Evolutionary conservation across 1,284 basidiomycete genomes (phyloP).

Genomic region (Vanrija sp.): DNA sequence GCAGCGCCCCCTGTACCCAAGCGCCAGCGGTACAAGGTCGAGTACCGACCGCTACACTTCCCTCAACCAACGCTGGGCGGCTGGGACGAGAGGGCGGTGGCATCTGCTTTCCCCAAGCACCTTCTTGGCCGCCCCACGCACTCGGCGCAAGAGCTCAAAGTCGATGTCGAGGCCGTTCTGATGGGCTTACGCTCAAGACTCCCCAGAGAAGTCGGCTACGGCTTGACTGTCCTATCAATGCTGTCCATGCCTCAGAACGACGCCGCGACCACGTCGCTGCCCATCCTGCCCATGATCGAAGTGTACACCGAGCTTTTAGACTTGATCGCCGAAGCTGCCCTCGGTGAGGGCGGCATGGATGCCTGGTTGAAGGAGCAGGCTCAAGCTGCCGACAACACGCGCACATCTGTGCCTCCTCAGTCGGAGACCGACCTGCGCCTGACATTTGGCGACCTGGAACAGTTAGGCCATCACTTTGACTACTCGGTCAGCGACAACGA

Average conservation of each 20-base stretch:
- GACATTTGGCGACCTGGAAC: conserved; percentile 77
- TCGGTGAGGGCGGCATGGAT: conserved; percentile 56
- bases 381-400: not conserved
- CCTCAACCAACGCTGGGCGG: conserved; percentile 78
- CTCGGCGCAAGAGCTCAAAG: conserved; percentile 51
- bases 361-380: conserved; percentile 34
- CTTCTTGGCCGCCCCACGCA: conserved; percentile 62
- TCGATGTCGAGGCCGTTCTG: conserved; percentile 83
- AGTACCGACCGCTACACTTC: conserved; percentile 79
- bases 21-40: conserved; percentile 71
- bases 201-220: conserved; percentile 79
- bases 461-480: conserved; percentile 82
- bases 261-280: conserved; percentile 59
- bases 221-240: conserved; percentile 81
- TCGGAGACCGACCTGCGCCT: conserved; percentile 53
- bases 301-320: conserved; percentile 84
- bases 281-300: conserved; percentile 71
- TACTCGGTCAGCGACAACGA: conserved; percentile 59
- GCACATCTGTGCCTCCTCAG: no score
- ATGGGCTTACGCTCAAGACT: conserved; percentile 86
- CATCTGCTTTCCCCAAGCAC: conserved; percentile 63
- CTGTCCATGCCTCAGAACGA: conserved; percentile 53
- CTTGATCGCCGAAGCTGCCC: conserved; percentile 75
- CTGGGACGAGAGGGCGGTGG: conserved; percentile 67
- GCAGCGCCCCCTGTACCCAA: conserved; percentile 16